These are phyloP conservation scores for Crithidia fasciculata DNA, from an alignment of 208 protist species.

Conservation along the genomic window DNA sequence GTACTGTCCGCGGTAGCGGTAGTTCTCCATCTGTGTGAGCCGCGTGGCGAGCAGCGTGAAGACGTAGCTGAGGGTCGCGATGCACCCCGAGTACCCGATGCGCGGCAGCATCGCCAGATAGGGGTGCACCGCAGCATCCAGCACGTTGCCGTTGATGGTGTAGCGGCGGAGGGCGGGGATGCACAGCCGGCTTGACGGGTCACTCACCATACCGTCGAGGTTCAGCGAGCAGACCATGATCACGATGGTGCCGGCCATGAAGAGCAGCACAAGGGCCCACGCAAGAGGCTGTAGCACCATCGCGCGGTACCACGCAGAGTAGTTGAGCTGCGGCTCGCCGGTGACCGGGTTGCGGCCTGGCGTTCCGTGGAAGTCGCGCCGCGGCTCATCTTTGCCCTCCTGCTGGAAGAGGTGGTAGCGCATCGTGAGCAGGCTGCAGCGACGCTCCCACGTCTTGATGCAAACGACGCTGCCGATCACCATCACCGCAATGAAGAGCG, in stretches of 20 bases:
- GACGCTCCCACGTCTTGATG: slow-evolving; percentile 72
- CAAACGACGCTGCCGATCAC: slow-evolving; percentile 65
- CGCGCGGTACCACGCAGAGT: slow-evolving; percentile 51
- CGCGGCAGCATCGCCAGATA: slow-evolving; percentile 40
- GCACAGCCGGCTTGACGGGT: slow-evolving; percentile 21
- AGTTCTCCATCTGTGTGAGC: slow-evolving; percentile 74
- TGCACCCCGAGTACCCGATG: slow-evolving; percentile 46
- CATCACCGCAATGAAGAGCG: slow-evolving; percentile 42
- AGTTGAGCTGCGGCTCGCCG: slow-evolving; percentile 42
- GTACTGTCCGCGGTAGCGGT: slow-evolving; percentile 57
- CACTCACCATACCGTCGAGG: slow-evolving; percentile 46
- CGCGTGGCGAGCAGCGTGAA: slow-evolving; percentile 58
- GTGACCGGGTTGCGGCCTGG: slow-evolving; percentile 43
- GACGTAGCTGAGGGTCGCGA: slow-evolving; percentile 40
- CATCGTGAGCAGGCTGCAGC: slow-evolving; percentile 42
- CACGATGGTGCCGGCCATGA: slow-evolving; percentile 41
- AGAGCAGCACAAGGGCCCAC: slow-evolving; percentile 39
- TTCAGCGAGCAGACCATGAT: slow-evolving; percentile 67
- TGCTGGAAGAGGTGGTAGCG: slow-evolving; percentile 49
- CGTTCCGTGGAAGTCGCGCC: slow-evolving; percentile 48
- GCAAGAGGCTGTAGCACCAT: slow-evolving; percentile 48
- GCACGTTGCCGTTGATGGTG: slow-evolving; percentile 45
- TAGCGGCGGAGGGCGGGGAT: slow-evolving; percentile 38
- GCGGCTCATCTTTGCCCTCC: slow-evolving; percentile 45
- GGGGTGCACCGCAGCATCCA: slow-evolving; percentile 42